phyloP scores from a whole-genome alignment of 495 filamentous ascomycete genomes.

The Trichoderma virens region DNA sequence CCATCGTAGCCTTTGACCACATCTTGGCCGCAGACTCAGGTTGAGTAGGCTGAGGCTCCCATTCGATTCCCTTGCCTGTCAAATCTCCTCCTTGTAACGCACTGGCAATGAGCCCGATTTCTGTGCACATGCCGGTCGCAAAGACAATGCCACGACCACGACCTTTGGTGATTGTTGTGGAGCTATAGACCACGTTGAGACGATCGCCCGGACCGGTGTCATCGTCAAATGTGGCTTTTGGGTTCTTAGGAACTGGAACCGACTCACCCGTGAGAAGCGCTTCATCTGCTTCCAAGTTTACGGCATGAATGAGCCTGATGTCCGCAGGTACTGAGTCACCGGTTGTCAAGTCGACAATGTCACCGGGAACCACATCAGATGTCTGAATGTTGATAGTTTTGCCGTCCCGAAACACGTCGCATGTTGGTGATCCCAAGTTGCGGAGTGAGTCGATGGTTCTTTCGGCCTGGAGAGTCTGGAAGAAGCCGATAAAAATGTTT shows the following conservation, averaged over 20 bases:
- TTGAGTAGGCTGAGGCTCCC: background rate
- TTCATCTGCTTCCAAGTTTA: slow-evolving; percentile 64
- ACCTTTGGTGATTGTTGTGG: slow-evolving; percentile 53
- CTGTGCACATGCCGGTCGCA: slow-evolving; percentile 59
- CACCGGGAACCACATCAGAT: slow-evolving; percentile 61
- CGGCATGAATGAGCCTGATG: slow-evolving; percentile 56
- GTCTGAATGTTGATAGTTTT: slow-evolving; percentile 47
- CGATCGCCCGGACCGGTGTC: slow-evolving; percentile 49
- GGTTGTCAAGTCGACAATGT: slow-evolving; percentile 63
- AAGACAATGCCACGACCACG: slow-evolving; percentile 50
- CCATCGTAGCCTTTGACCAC: slow-evolving; percentile 47
- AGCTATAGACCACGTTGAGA: slow-evolving; percentile 54
- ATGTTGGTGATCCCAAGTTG: slow-evolving; percentile 45
- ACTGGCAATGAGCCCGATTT: slow-evolving; percentile 64
- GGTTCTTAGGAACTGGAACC: slow-evolving; percentile 45
- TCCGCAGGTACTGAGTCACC: slow-evolving; percentile 70
- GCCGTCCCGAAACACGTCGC: slow-evolving; percentile 52
- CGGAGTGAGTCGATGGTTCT: slow-evolving; percentile 7
- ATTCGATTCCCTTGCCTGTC: slow-evolving; percentile 26
- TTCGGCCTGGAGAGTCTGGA: slow-evolving; percentile 27
- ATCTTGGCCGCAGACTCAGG: slow-evolving; percentile 41
- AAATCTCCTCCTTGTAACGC: slow-evolving; percentile 40
- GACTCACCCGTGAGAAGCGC: slow-evolving; percentile 63
- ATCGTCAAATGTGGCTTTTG: slow-evolving; percentile 29
- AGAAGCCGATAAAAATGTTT: slow-evolving; percentile 40